A percentile compares a stretch with the other conserved stretches of the same genome.
phyloP scores from a whole-genome alignment of 1,284 basidiomycete species.

The Cutaneotrichosporon sp. region DNA sequence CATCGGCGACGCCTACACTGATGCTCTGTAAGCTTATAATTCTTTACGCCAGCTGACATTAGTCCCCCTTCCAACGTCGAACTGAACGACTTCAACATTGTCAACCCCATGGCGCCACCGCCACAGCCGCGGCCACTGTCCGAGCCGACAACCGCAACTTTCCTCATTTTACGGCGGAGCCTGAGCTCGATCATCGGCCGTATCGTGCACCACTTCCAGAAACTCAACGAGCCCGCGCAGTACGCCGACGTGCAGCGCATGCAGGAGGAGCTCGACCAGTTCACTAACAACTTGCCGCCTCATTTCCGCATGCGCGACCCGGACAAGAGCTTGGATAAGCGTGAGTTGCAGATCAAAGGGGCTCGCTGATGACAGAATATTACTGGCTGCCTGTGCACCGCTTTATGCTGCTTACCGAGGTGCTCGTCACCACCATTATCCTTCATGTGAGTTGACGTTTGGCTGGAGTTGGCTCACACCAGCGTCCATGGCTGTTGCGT shows the following conservation, averaged over 20 bases:
- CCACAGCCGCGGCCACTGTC: slow-evolving; percentile 45
- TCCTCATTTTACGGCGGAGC: slow-evolving; percentile 77
- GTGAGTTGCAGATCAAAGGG: slow-evolving; percentile 7
- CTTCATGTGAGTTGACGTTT: slow-evolving; percentile 36
- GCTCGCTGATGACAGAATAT: slow-evolving; percentile 15
- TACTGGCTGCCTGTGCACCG: slow-evolving; percentile 44
- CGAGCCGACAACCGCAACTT: slow-evolving; percentile 75
- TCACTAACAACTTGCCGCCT: slow-evolving; percentile 68
- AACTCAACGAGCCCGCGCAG: slow-evolving; percentile 71
- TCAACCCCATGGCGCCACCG: slow-evolving; percentile 23
- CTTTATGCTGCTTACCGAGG: slow-evolving; percentile 45
- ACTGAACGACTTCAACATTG: slow-evolving; percentile 55
- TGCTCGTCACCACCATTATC: slow-evolving; percentile 46
- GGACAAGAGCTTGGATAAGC: slow-evolving; percentile 69
- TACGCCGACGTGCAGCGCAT: slow-evolving; percentile 78
- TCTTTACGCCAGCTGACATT: neutral
- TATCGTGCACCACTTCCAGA: slow-evolving; percentile 93
- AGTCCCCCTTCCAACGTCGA: slow-evolving; percentile 78
- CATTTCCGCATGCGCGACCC: slow-evolving; percentile 57
- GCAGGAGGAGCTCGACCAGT: slow-evolving; percentile 78
- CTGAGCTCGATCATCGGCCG: slow-evolving; percentile 80
- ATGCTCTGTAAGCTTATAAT: slow-evolving; percentile 32
- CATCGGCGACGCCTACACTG: slow-evolving; percentile 48
- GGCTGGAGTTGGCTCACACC: neutral
- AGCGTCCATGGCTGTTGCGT: slow-evolving; percentile 45